Percentiles rank a stretch among this genome's conserved stretches.
These are phyloP conservation scores for Nicotiana attenuata DNA, from an alignment of 257 asterid genomes.

Conservation along the genomic window DNA sequence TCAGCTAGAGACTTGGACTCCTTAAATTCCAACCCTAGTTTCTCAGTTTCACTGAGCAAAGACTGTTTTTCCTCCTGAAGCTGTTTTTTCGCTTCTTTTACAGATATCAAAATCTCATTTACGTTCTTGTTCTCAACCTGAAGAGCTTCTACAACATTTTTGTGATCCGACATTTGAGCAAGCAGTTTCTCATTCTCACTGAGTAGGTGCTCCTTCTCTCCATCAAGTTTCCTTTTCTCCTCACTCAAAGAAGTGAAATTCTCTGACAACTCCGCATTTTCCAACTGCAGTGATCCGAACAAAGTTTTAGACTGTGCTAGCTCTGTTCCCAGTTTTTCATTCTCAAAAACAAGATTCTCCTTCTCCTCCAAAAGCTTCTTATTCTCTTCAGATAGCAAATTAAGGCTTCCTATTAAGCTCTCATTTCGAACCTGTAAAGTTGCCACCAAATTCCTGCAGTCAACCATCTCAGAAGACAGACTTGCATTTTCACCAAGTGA, in stretches of 20 bases:
- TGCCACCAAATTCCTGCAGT: conserved; percentile 44
- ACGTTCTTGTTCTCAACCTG: conserved; percentile 42
- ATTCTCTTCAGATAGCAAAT: conserved; percentile 49
- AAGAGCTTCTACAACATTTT: conserved; percentile 45
- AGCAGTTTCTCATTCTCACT: conserved; percentile 47
- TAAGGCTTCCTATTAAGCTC: conserved; percentile 35
- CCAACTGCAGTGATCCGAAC: conserved; percentile 44
- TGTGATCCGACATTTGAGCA: conserved; percentile 42
- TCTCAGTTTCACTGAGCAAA: conserved; percentile 36
- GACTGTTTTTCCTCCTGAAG: conserved; percentile 47
- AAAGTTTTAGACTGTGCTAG: conserved; percentile 46
- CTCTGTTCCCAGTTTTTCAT: conserved; percentile 46
- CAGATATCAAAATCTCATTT: conserved; percentile 31
- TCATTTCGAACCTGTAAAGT: conserved; percentile 58
- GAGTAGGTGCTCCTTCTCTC: conserved; percentile 46
- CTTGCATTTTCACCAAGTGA: conserved; percentile 54
- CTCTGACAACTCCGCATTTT: conserved; percentile 28
- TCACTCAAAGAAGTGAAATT: conserved; percentile 36
- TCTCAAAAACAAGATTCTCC: conserved; percentile 38
- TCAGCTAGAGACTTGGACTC: conserved; percentile 38
- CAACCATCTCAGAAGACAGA: conserved; percentile 59
- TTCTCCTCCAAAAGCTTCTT: conserved; percentile 47
- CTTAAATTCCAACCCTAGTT: conserved; percentile 42
- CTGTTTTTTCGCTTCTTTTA: conserved; percentile 47
- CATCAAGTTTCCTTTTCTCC: conserved; percentile 44